A percentile compares a stretch with the other conserved stretches of the same genome.
Conservation (phyloP, 2,329 filamentous ascomycete genomes). For the Xylariales sp. region DNA sequence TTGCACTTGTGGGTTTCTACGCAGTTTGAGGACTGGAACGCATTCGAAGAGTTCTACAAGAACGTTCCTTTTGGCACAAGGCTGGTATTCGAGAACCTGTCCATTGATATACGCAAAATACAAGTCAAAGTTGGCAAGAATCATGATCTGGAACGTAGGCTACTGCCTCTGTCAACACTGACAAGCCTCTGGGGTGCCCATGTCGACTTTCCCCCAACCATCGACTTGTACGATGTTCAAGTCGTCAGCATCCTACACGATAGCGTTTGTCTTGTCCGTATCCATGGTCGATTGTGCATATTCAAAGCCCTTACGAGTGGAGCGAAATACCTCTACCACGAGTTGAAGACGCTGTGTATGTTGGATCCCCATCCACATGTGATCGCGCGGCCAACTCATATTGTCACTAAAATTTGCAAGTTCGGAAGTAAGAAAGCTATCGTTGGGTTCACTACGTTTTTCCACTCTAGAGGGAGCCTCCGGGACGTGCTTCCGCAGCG, state of each 20-base stretch:
- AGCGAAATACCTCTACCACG: slow-evolving; percentile 58
- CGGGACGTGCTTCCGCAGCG: slow-evolving; percentile 51
- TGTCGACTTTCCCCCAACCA: slow-evolving; percentile 36
- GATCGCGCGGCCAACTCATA: slow-evolving; percentile 44
- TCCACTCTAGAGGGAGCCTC: slow-evolving; percentile 49
- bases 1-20: slow-evolving; percentile 46
- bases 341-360: slow-evolving; percentile 50
- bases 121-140: slow-evolving; percentile 43
- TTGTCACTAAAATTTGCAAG: slow-evolving; percentile 50
- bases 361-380: slow-evolving; percentile 49
- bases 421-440: slow-evolving; percentile 54
- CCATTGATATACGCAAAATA: slow-evolving; percentile 41
- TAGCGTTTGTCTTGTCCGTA: slow-evolving; percentile 51
- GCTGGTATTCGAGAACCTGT: slow-evolving; percentile 49
- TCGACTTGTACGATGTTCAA: slow-evolving; percentile 47
- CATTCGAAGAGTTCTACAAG: slow-evolving; percentile 34
- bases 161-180: slow-evolving; percentile 41
- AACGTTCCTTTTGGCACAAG: slow-evolving; percentile 52
- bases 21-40: slow-evolving; percentile 24
- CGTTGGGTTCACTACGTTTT: slow-evolving; percentile 52
- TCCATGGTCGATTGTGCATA: slow-evolving; percentile 39
- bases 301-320: slow-evolving; percentile 55
- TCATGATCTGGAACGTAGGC: slow-evolving; percentile 48
- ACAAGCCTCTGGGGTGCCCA: slow-evolving; percentile 37
- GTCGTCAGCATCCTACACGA: slow-evolving; percentile 53